A percentile compares a stretch with the other conserved stretches of the same genome.
These are phyloP conservation scores for Cercophora newfieldiana DNA, from an alignment of 495 filamentous ascomycete species.

Conservation along the genomic window DNA sequence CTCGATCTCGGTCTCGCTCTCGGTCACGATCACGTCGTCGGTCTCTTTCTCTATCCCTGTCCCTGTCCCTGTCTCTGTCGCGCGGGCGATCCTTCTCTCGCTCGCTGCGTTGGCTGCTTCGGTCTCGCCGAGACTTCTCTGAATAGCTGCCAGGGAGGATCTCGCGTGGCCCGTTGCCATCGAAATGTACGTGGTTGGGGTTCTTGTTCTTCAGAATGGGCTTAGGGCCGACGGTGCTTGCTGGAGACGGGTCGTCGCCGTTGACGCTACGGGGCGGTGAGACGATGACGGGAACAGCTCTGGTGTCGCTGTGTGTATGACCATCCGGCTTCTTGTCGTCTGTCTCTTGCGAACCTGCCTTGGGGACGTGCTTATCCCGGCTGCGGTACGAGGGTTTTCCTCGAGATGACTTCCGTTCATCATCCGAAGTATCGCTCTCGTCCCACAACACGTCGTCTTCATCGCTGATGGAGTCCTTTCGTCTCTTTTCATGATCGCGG, in stretches of 20 bases:
- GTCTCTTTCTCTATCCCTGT: slow-evolving; percentile 24
- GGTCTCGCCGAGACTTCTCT: slow-evolving; percentile 25
- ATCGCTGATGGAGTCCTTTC: slow-evolving; percentile 9
- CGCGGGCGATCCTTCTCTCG: slow-evolving; percentile 29
- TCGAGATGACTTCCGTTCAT: slow-evolving; percentile 19
- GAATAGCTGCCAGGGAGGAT: slow-evolving; percentile 30
- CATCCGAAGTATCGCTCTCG: slow-evolving; percentile 26
- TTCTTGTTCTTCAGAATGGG: slow-evolving; percentile 55
- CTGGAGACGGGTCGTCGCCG: slow-evolving; percentile 37
- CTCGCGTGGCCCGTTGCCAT: slow-evolving; percentile 40
- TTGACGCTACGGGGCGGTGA: slow-evolving; percentile 36
- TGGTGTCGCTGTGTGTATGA: slow-evolving; percentile 14
- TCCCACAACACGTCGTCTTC: slow-evolving; percentile 25
- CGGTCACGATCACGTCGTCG: slow-evolving; percentile 20
- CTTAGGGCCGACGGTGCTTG: slow-evolving; percentile 45
- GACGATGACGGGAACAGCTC: slow-evolving; percentile 44
- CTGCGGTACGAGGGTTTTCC: slow-evolving; percentile 4
- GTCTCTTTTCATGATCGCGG: slow-evolving; percentile 9
- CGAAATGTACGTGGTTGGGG: slow-evolving; percentile 49
- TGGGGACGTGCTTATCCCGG: not conserved
- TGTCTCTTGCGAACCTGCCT: not conserved
- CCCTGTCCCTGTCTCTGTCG: slow-evolving; percentile 19
- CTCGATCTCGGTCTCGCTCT: slow-evolving; percentile 31
- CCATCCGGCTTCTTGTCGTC: slow-evolving; percentile 17
- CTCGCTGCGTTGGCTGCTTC: slow-evolving; percentile 25